Conservation (phyloP, 2,329 filamentous ascomycete genomes). For the Trichoderma koningii region DNA sequence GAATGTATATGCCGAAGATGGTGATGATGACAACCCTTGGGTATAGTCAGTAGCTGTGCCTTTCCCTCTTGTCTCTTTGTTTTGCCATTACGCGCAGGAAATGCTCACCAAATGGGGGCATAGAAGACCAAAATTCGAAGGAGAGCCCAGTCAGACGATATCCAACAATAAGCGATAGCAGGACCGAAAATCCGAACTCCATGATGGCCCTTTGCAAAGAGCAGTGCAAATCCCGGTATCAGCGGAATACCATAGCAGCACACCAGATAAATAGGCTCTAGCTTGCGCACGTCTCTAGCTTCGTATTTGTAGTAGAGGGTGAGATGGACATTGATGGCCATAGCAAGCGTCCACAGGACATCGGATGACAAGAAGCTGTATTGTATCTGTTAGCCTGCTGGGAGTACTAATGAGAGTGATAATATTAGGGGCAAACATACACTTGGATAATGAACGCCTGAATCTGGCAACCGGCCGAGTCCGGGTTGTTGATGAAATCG, state of each 20-base stretch:
- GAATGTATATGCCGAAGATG: conserved; percentile 38
- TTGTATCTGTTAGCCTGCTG: conserved; percentile 14
- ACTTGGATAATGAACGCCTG: conserved; percentile 75
- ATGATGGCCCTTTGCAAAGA: conserved; percentile 57
- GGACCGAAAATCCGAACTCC: conserved; percentile 65
- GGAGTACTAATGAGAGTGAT: background rate
- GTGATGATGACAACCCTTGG: conserved; percentile 29
- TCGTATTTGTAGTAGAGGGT: conserved; percentile 74
- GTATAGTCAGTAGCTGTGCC: background rate
- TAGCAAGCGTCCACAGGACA: conserved; percentile 71
- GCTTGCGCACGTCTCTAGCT: conserved; percentile 57
- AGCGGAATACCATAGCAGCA: conserved; percentile 70
- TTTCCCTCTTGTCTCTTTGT: background rate
- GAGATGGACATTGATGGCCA: conserved; percentile 78
- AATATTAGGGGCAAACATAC: conserved; percentile 48
- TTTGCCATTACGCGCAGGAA: background rate
- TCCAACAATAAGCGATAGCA: conserved; percentile 79
- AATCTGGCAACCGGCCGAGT: conserved; percentile 58
- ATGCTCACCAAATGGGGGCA: conserved; percentile 56
- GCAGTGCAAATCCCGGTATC: conserved; percentile 62
- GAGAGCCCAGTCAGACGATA: conserved; percentile 62
- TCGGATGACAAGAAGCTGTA: conserved; percentile 75
- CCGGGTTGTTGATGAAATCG: conserved; percentile 50
- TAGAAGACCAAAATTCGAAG: conserved; percentile 73
- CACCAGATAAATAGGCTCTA: conserved; percentile 68